Conservation (phyloP, 176 grass and related monocot genomes). For the Pontederia crassipes region DNA sequence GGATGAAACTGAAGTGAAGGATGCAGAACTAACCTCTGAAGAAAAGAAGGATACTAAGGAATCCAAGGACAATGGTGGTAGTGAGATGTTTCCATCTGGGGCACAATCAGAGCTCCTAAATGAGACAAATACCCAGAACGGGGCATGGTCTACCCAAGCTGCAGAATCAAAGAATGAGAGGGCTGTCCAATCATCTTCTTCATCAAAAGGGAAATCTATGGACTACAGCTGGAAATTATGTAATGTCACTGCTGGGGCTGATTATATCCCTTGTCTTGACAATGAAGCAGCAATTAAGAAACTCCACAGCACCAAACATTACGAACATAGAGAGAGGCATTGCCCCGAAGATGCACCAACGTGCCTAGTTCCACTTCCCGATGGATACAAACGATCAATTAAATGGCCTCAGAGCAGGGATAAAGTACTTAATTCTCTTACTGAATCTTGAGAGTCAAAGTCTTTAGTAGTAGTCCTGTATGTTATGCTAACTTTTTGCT, state of each 20-base stretch:
- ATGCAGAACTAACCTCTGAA: neutral
- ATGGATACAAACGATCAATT: slow-evolving; percentile 7
- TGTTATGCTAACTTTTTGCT: neutral
- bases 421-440: neutral
- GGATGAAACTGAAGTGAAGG: neutral
- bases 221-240: slow-evolving; percentile 7
- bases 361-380: slow-evolving; percentile 14
- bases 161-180: slow-evolving; percentile 5
- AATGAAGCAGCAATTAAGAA: slow-evolving; percentile 5
- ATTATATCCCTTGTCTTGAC: slow-evolving; percentile 15
- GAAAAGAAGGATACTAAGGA: neutral
- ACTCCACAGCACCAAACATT: slow-evolving; percentile 6
- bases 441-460: too few relatives aligned
- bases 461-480: neutral
- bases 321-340: slow-evolving; percentile 15
- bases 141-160: slow-evolving; percentile 1
- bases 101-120: slow-evolving; percentile 1
- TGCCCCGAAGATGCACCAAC: slow-evolving; percentile 8
- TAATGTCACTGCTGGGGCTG: neutral
- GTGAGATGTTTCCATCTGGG: neutral
- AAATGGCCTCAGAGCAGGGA: slow-evolving; percentile 7
- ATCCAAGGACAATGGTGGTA: neutral
- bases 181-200: slow-evolving; percentile 3
- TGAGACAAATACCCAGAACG: slow-evolving; percentile 3
- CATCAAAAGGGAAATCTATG: neutral